Evolutionary conservation across 75 land plant genomes (phyloP), one percentile per base, ranked within the genome.

Genomic region (Picea glauca): DNA sequence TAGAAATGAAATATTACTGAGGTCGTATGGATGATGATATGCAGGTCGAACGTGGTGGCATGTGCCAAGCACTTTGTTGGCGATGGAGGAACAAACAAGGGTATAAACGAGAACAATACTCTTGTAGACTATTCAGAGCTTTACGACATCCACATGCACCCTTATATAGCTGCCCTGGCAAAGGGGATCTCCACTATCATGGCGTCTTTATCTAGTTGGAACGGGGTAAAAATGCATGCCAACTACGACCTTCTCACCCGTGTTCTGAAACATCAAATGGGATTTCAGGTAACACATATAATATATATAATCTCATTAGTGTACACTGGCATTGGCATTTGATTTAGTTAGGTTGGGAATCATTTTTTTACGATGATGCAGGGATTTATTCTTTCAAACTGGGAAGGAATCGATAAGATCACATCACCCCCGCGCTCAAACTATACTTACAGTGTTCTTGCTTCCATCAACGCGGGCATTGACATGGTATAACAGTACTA

Each of bases 381-480:
- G 89, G 94, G 94, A 30, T 92, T 92, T 82, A 85, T 88, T 8
- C 90, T 92, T 58, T 92, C 94, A 30, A 90, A 90, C 74, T 92
- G 85, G 88, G 66, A 86, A 81, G 94, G 87, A 8, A 82, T 92
- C 60, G 92, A 92, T 79, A 81, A 76, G 63, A 84, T 92, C 59
- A 90, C 90, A 21, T 60, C 77, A 11, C 92, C 94, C 35, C 79
- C 82, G 1, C 84, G 76, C 40, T 62, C 72, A 21, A 90, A 90
- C 85, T 92, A 92, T 78, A 81, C 88, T 21, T 90, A 82, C 85
- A 88, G 87, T 73, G 92, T 92, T 4, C 80, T 50, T 75, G 88
- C 86, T 43, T 76, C 81, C 35, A 70, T 92, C 40, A 80, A 80
- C 64, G 94, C 94, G 14, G 88, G 86, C 26, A 65, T 87, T 79